These are phyloP conservation scores for Wickerhamomyces bisporus DNA, from an alignment of 805 yeast genomes.

Conservation along the genomic window DNA sequence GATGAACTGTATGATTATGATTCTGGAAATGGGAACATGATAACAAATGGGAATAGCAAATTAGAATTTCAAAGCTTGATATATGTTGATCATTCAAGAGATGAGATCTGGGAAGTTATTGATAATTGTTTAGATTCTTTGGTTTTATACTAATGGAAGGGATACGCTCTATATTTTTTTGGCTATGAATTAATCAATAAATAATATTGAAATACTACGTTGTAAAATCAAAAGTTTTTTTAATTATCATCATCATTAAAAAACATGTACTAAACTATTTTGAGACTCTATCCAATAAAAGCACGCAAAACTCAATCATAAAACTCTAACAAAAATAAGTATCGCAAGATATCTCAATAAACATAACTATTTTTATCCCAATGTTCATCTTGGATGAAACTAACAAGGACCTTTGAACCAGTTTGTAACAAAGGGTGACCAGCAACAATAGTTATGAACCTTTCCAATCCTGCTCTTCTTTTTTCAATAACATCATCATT, in stretches of 20 bases:
- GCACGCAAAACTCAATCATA: no score
- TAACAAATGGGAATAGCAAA: conserved; percentile 26
- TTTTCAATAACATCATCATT: conserved; percentile 78
- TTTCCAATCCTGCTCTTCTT: conserved; percentile 77
- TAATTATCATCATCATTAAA: neutral
- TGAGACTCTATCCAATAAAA: no score
- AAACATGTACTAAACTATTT: neutral
- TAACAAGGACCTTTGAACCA: conserved; percentile 69
- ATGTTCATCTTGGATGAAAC: conserved; percentile 81
- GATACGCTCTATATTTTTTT: no score
- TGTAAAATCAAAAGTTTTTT: no score
- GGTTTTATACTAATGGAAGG: conserved; percentile 31
- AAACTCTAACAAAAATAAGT: neutral
- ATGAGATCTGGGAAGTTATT: conserved; percentile 38
- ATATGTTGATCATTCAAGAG: conserved; percentile 35
- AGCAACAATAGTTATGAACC: conserved; percentile 72
- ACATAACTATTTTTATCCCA: conserved; percentile 47
- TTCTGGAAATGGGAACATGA: conserved; percentile 5
- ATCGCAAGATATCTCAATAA: neutral
- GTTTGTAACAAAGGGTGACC: conserved; percentile 94
- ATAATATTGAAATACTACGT: no score
- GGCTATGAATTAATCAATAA: no score
- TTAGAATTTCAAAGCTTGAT: conserved; percentile 31
- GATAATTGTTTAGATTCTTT: conserved; percentile 33
- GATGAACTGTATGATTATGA: conserved; percentile 25